A percentile compares a stretch with the other conserved stretches of the same genome.
These are phyloP conservation scores for Poronia punctata DNA, from an alignment of 495 filamentous ascomycete species.

Conservation along the genomic window DNA sequence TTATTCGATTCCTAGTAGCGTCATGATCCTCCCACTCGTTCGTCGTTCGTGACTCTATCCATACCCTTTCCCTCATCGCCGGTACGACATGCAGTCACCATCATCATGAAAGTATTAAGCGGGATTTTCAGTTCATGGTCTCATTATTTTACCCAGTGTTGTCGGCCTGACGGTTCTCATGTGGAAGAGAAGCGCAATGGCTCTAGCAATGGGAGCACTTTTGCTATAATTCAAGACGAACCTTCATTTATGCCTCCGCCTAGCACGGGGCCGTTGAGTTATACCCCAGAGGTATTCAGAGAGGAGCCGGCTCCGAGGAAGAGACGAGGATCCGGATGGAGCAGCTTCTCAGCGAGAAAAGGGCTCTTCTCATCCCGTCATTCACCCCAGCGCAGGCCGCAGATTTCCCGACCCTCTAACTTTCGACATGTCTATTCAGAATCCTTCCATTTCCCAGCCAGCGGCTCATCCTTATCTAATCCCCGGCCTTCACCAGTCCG, in stretches of 20 bases:
- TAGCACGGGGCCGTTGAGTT: conserved; percentile 22
- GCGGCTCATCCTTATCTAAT: conserved; percentile 12
- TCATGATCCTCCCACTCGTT: conserved; percentile 24
- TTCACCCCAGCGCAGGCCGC: conserved; percentile 33
- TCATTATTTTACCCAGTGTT: conserved; percentile 34
- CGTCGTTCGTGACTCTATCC: conserved; percentile 8
- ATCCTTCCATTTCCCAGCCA: conserved; percentile 36
- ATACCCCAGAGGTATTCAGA: conserved; percentile 20
- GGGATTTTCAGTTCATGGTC: conserved; percentile 37
- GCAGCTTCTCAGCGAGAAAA: conserved; percentile 26
- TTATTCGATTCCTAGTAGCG: conserved; percentile 22
- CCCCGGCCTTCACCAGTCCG: conserved; percentile 46
- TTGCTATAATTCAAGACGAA: conserved; percentile 32
- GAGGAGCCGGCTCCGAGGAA: conserved; percentile 28
- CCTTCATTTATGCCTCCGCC: conserved; percentile 31
- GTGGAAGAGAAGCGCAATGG: conserved; percentile 30
- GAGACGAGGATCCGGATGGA: conserved; percentile 25
- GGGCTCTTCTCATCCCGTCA: conserved; percentile 24
- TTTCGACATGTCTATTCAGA: conserved; percentile 45
- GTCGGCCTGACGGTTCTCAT: conserved; percentile 24
- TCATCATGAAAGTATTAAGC: conserved; percentile 31
- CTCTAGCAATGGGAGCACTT: conserved; percentile 18
- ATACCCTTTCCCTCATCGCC: conserved; percentile 13
- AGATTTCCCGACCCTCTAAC: conserved; percentile 42
- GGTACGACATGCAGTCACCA: conserved; percentile 22